These are phyloP conservation scores for Suillus cothurnatus DNA, from an alignment of 768 basidiomycete genomes.

Conservation along the genomic window DNA sequence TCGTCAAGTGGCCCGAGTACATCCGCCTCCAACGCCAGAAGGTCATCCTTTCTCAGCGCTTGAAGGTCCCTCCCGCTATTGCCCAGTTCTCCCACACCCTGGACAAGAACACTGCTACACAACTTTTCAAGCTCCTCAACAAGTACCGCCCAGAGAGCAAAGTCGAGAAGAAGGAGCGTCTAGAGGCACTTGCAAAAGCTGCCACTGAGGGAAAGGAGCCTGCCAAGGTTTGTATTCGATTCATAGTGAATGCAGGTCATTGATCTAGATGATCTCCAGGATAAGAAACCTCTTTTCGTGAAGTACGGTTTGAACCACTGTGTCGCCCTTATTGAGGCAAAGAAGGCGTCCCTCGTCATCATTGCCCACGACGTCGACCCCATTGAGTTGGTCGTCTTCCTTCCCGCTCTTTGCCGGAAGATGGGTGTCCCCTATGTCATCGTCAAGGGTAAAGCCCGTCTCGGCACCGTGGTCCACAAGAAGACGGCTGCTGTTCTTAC, in stretches of 20 bases:
- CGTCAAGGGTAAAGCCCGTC: slow-evolving; percentile 97
- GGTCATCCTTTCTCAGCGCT: slow-evolving; percentile 95
- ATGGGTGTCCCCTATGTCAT: slow-evolving; percentile 99
- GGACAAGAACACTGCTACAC: slow-evolving; percentile 99
- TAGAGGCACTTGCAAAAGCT: slow-evolving; percentile 74
- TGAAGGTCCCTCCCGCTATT: slow-evolving; percentile 98
- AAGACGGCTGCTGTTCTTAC: slow-evolving; percentile 94
- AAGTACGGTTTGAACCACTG: slow-evolving; percentile 98
- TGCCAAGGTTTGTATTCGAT: slow-evolving; percentile 41
- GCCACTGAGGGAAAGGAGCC: slow-evolving; percentile 80
- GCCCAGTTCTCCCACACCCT: slow-evolving; percentile 97
- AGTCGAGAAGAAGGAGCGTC: slow-evolving; percentile 96
- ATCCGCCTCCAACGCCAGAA: slow-evolving; percentile 98
- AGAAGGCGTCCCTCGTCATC: slow-evolving; percentile 95
- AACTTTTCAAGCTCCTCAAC: slow-evolving; percentile 97
- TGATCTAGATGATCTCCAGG: slow-evolving; percentile 39
- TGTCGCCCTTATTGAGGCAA: slow-evolving; percentile 94
- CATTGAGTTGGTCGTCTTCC: slow-evolving; percentile 97
- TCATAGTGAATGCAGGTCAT: background rate
- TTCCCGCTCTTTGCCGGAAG: slow-evolving; percentile 98
- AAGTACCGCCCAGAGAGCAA: slow-evolving; percentile 96
- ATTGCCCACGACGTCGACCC: slow-evolving; percentile 99
- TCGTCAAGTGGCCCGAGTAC: slow-evolving; percentile 99
- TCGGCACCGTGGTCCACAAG: slow-evolving; percentile 98
- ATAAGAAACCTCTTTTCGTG: slow-evolving; percentile 95